phyloP scores from a whole-genome alignment of 2,329 filamentous ascomycete genomes.

The Apiospora hydei region DNA sequence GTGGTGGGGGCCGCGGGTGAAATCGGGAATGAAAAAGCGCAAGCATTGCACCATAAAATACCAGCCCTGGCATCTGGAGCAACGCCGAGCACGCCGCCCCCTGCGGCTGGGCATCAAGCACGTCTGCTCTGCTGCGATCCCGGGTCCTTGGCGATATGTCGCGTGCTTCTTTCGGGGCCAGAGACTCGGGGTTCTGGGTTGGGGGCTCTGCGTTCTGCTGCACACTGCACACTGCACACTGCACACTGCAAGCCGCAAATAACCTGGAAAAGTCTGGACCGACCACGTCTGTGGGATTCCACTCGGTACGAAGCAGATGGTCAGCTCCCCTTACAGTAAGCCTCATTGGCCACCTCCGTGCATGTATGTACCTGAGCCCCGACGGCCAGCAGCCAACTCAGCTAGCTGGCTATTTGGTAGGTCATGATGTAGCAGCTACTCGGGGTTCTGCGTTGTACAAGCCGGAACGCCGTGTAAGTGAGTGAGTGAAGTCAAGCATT shows the following conservation, averaged over 20 bases:
- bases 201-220: not conserved
- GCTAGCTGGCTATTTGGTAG: not conserved
- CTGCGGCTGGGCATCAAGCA: not conserved
- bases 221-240: not conserved
- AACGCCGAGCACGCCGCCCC: not conserved
- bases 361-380: not conserved
- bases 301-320: not conserved
- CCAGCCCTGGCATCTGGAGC: too few relatives aligned
- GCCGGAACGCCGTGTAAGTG: constrained; percentile 12
- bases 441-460: not conserved
- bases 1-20: constrained; percentile 11
- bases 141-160: constrained; percentile 17
- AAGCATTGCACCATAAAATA: not conserved
- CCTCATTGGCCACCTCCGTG: not conserved
- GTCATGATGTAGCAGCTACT: not conserved
- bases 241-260: not conserved
- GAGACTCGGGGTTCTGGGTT: constrained; percentile 6
- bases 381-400: constrained; percentile 7
- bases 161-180: not conserved
- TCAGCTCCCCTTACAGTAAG: constrained; percentile 17
- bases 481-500: constrained; percentile 17
- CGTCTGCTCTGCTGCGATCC: constrained; percentile 10
- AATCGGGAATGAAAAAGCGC: constrained; percentile 15
- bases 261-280: not conserved
- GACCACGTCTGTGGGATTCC: not conserved